Evolutionary conservation across 345 rosid species (phyloP), one percentile per base, ranked within the genome.

Genomic region (Hibiscus tridactylites): DNA sequence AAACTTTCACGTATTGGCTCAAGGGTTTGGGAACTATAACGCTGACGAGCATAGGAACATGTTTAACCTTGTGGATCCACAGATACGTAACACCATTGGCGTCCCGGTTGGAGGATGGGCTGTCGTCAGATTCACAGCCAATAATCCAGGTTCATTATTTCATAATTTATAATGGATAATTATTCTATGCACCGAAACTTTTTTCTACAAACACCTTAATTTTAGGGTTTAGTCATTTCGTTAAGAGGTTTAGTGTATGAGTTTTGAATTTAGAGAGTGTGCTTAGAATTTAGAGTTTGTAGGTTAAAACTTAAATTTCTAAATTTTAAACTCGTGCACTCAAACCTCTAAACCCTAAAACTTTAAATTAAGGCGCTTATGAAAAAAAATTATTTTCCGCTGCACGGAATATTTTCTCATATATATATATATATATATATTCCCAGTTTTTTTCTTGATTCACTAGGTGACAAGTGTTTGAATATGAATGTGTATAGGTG

Each of bases 31-130:
- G 58, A 91, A 88, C 66, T 94, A 80, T 62, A 71, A 33, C 65
- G 12, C 44, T 33, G 50, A 3, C 50, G 12, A 5, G 13, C 28
- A 64, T 64, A 37, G 29, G 50, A 10, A 7, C 44, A 61, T 13
- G 21, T 61, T 31, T 9, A 61, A 61, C 44, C 65, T 61, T 33
- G 72, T 78, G 1, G 70, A 91, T 68, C 90, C 98, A 31, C 90
- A 81, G 54, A 29, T 70, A 2, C 92, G 91, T 1, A 91, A 87
- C 84, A 91, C 98, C 24, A 61, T 93, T 47, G 92, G 74, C 0
- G 94, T 90, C 3, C 98, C 98, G 0, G 88, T 79, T 21, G 96
- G 93, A 54, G 96, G 96, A 54, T 88, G 96, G 96, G 91, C 93
- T 54, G 97, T 83, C 50, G 78, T 79, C 60, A 82, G 98, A 71